Percentiles rank a stretch among this genome's conserved stretches.
phyloP scores from a whole-genome alignment of 2,329 filamentous ascomycete species.

The Colletotrichum spaethianum region DNA sequence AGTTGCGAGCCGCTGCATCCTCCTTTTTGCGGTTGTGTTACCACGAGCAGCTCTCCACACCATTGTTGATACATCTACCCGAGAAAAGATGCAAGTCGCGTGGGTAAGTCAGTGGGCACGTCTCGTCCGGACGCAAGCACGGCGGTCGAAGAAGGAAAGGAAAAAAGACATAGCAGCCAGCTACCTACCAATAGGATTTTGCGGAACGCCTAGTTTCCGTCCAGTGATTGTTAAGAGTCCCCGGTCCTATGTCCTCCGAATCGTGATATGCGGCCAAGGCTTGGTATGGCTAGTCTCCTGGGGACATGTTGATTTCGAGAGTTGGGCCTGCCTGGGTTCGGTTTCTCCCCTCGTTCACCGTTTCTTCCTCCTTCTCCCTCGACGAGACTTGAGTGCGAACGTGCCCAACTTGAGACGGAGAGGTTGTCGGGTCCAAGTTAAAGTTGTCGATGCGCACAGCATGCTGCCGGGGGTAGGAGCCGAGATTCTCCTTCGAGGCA shows the following conservation, averaged over 20 bases:
- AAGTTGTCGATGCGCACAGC: neutral
- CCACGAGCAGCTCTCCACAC: neutral
- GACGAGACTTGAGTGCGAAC: neutral
- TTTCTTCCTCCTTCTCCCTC: too few relatives aligned
- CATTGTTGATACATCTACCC: too few relatives aligned
- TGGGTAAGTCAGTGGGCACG: neutral
- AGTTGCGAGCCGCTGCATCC: neutral
- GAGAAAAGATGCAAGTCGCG: neutral
- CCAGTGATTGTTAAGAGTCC: constrained; percentile 3
- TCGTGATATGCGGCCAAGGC: constrained; percentile 31
- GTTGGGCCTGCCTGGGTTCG: neutral
- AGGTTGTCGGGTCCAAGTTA: constrained; percentile 2
- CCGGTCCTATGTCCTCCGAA: constrained; percentile 16
- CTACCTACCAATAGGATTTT: constrained; percentile 7
- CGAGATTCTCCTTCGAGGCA: neutral
- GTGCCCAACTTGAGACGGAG: neutral
- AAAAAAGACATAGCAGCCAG: neutral
- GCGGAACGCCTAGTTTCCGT: constrained; percentile 11
- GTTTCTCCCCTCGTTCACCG: neutral
- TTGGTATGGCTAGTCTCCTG: constrained; percentile 6
- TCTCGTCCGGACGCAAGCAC: neutral
- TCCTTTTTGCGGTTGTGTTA: neutral
- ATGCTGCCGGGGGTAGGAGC: neutral
- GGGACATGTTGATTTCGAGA: constrained; percentile 10
- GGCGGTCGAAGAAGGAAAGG: neutral